phyloP scores from a whole-genome alignment of 1,284 basidiomycete species.

The Cerrena zonata region DNA sequence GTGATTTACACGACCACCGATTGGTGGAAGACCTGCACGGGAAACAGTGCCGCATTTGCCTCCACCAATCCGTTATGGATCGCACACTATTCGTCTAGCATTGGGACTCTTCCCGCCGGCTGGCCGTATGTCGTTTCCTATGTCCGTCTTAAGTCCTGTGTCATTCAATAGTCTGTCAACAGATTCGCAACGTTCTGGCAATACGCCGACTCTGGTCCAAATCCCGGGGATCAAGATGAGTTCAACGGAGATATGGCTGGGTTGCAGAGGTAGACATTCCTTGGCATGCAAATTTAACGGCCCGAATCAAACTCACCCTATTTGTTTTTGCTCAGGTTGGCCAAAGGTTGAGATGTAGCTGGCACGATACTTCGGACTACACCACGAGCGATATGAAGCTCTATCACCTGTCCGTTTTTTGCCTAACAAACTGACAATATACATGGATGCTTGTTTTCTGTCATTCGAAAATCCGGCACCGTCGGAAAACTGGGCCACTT shows the following conservation, averaged over 20 bases:
- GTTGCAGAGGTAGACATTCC: constrained; percentile 30
- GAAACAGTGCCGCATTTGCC: constrained; percentile 46
- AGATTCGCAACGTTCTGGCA: constrained; percentile 61
- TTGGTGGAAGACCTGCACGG: constrained; percentile 67
- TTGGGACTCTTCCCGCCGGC: constrained; percentile 52
- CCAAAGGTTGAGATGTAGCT: neutral
- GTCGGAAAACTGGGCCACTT: too few relatives aligned
- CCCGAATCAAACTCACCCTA: neutral
- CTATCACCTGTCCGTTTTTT: too few relatives aligned
- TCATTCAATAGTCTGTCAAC: too few relatives aligned
- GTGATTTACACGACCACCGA: constrained; percentile 61
- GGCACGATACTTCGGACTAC: too few relatives aligned
- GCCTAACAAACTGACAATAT: too few relatives aligned
- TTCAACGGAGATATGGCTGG: constrained; percentile 42
- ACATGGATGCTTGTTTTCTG: too few relatives aligned
- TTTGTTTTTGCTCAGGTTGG: neutral
- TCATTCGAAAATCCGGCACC: too few relatives aligned
- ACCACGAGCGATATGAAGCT: too few relatives aligned
- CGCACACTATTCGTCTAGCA: constrained; percentile 43
- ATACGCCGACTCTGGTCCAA: constrained; percentile 45
- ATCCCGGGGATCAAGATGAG: constrained; percentile 51
- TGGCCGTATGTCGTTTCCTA: constrained; percentile 31
- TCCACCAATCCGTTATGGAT: constrained; percentile 53
- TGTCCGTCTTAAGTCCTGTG: too few relatives aligned
- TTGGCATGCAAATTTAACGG: neutral